Conservation (phyloP, 1,284 basidiomycete species). For the Apiotrichum brassicae region DNA sequence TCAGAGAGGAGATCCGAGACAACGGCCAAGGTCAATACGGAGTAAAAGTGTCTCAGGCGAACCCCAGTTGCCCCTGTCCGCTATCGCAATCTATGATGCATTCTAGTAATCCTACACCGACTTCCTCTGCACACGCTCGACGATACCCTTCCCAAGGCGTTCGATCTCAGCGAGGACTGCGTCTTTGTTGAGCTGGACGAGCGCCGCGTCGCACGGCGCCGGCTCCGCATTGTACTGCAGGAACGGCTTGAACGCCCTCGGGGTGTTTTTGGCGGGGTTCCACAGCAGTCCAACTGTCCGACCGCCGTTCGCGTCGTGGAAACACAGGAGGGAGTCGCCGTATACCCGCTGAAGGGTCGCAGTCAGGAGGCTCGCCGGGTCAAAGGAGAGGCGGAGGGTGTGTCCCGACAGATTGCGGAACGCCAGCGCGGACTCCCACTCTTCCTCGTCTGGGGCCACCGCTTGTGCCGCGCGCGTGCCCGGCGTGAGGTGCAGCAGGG, state of each 20-base stretch:
- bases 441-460: conserved; percentile 49
- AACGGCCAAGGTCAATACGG: no score
- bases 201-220: conserved; percentile 47
- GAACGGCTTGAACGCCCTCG: conserved; percentile 68
- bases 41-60: no score
- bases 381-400: conserved; percentile 51
- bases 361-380: conserved; percentile 67
- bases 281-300: conserved; percentile 74
- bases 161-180: conserved; percentile 71
- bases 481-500: conserved; percentile 69
- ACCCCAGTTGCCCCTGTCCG: no score
- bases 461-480: conserved; percentile 60
- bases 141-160: conserved; percentile 66
- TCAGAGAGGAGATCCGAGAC: no score
- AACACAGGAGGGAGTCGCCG: conserved; percentile 71
- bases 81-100: no score
- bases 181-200: conserved; percentile 66
- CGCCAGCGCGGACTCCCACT: conserved; percentile 27
- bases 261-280: conserved; percentile 58
- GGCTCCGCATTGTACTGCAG: conserved; percentile 63
- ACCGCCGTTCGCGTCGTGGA: conserved; percentile 80
- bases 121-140: conserved; percentile 43
- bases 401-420: conserved; percentile 27
- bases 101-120: no score
- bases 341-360: conserved; percentile 64